Base-by-base conservation (phyloP, 2,329 filamentous ascomycete species). In the Claviceps monticola region DNA sequence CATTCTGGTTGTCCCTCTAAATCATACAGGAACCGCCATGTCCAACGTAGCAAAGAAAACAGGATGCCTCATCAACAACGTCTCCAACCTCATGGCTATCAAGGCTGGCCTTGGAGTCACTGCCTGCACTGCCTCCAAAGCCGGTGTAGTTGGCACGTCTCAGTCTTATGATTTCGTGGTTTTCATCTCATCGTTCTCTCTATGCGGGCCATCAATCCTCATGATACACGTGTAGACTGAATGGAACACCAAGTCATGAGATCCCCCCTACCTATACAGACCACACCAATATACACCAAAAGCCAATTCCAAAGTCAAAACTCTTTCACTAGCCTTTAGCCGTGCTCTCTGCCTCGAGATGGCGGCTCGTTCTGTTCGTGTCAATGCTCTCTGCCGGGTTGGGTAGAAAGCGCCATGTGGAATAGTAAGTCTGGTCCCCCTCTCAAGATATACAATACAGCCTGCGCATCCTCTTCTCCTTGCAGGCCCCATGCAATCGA, bases 391-490 rank as follows among this genome's bases (percentile, higher is more conserved):
- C 71, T 91, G 43, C 88, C 88, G 1, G 88, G 88, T 6, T 95
- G 91, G 71, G 83, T 94, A 58, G 74, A 85, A 52, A 91, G 87
- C 46, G 76, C 80, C 47, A 94, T 95, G 87, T 88, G 84, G 58
- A 68, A 76, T 63, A 72, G 86, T 90, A 68, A 68, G 70, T 66
- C 50, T 56, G 9, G 14, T 49, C 52, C 49, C 49, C 51, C 52
- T 50, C 17, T 44, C n/a, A n/a, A 36, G 48, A 44, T 44, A 51
- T 21, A 29, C 29, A 51, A 51, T 21, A 29, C 29, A 51, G 48
- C 44, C 23, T 23, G 43, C 43, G 8, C 8, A 9, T 29, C 34
- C 23, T 34, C 29, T 46, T 41, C 44, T 44, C 37, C 17, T 19
- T 46, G n/a, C 46, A 41, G 26, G 43, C 43, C n/a, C 5, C 17